phyloP scores from a whole-genome alignment of 805 yeast genomes.

The Myxozyma lipomycoides region DNA sequence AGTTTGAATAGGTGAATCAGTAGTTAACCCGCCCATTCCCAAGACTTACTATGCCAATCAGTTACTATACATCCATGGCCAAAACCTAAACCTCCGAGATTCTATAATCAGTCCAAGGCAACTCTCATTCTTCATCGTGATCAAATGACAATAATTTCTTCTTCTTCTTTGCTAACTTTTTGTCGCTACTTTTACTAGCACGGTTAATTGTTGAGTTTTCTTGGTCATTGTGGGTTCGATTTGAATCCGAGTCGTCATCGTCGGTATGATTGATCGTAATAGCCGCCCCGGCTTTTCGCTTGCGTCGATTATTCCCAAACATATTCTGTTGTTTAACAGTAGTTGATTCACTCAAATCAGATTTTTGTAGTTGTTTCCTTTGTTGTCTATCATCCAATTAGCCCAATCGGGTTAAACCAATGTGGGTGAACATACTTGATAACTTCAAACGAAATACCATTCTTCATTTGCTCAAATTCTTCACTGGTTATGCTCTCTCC shows the following conservation, averaged over 20 bases:
- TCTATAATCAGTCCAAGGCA: too few relatives aligned
- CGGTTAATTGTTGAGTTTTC: neutral
- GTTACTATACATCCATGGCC: too few relatives aligned
- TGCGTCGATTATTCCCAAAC: too few relatives aligned
- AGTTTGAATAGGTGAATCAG: too few relatives aligned
- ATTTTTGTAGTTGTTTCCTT: neutral
- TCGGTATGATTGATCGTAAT: too few relatives aligned
- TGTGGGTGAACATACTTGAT: constrained; percentile 12
- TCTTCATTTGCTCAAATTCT: constrained; percentile 18
- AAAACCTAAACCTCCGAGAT: too few relatives aligned
- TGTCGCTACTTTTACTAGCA: neutral
- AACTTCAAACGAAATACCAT: constrained; percentile 10
- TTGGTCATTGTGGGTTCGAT: too few relatives aligned
- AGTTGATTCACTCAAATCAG: constrained; percentile 1
- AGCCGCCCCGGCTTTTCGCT: neutral
- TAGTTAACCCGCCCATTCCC: too few relatives aligned
- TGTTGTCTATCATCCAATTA: too few relatives aligned
- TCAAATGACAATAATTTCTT: constrained; percentile 14
- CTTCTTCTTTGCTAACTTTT: neutral
- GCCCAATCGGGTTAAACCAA: neutral
- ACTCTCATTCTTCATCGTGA: constrained; percentile 12
- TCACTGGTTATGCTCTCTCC: constrained; percentile 19
- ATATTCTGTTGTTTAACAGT: neutral
- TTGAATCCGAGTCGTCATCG: too few relatives aligned
- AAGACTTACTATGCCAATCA: too few relatives aligned